Evolutionary conservation across 2,329 filamentous ascomycete genomes (phyloP), one percentile per base, ranked within the genome.

Genomic region (Beauveria caledonica): DNA sequence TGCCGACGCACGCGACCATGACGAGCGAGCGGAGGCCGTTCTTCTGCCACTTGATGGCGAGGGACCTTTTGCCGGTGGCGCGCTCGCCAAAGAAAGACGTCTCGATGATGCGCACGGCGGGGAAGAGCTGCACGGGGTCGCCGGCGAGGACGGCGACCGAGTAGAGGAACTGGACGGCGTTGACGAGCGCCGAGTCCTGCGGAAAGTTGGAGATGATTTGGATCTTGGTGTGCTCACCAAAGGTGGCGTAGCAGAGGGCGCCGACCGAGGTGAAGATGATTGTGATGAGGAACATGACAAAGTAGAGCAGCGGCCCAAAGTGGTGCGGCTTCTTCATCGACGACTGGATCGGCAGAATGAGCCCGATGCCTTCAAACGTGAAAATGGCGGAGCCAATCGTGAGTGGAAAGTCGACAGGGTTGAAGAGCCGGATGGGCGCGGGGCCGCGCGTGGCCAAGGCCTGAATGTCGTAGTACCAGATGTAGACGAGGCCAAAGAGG

Each of bases 181-280:
- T 90, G 75, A 91, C 88, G n/a, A 90, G 77, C 60, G 81, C 80
- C 71, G 81, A 87, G 65, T 79, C 77, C 66, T 90, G 87, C 0
- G 88, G 88, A 67, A 86, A 90, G 71, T 90, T 90, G 73, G 86
- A 85, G 69, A 91, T 89, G 72, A 91, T 83, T 68, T 90, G 86
- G 62, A 89, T 89, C 67, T 83, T 81, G 9, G 88, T 90, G 59
- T 79, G 72, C 60, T 81, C 78, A 55, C 88, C 88, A 68, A 90
- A 90, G 0, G 87, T 88, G 17, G 86, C 87, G 70, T 91, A 91
- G 71, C 86, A 89, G 23, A 91, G 79, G 0, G 85, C 84, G 44
- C 88, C 88, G 19, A 90, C 84, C 0, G 86, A 87, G 1, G 86
- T 87, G 73, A 88, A 91, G 66, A 90, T 81, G 64, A 86, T 71